These are phyloP conservation scores for Cymbomonas tetramitiformis DNA, from an alignment of 139 green algal species.

Conservation along the genomic window DNA sequence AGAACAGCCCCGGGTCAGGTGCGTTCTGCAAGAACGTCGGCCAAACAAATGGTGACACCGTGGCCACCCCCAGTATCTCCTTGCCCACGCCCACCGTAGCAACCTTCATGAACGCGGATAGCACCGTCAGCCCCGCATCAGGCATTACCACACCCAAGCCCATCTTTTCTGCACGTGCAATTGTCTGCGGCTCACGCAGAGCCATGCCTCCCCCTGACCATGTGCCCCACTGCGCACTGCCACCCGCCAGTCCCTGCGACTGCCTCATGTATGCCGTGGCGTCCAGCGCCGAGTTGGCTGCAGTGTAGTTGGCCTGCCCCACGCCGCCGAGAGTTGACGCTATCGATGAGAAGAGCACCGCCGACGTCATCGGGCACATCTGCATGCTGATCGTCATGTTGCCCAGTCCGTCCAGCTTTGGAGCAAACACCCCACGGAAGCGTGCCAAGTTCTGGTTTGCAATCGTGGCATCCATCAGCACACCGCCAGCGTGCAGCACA, in stretches of 20 bases:
- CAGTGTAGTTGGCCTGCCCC: conserved; percentile 60
- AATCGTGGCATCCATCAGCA: conserved; percentile 9
- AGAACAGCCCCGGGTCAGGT: too few species aligned
- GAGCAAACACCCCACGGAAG: conserved; percentile 1
- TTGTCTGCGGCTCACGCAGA: too few species aligned
- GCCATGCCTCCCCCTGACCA: conserved; percentile 34
- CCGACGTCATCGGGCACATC: background rate
- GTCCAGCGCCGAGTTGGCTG: conserved; percentile 53
- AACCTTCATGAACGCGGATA: too few species aligned
- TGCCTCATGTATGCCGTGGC: conserved; percentile 1
- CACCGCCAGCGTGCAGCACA: conserved; percentile 16
- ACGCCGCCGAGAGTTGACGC: conserved; percentile 38
- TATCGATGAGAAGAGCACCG: conserved; percentile 38
- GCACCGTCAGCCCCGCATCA: too few species aligned
- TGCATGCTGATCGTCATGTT: background rate
- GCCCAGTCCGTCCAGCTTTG: conserved; percentile 19
- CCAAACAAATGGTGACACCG: too few species aligned
- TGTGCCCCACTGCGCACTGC: conserved; percentile 50
- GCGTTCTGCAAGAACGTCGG: too few species aligned
- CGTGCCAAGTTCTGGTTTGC: conserved; percentile 5
- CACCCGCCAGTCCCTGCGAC: background rate
- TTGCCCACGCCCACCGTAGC: too few species aligned
- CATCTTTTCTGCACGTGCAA: too few species aligned
- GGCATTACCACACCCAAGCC: too few species aligned
- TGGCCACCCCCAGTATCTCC: too few species aligned